A percentile compares a stretch with the other conserved stretches of the same genome.
phyloP scores from a whole-genome alignment of 768 basidiomycete species.

The Termitomyces heimii region DNA sequence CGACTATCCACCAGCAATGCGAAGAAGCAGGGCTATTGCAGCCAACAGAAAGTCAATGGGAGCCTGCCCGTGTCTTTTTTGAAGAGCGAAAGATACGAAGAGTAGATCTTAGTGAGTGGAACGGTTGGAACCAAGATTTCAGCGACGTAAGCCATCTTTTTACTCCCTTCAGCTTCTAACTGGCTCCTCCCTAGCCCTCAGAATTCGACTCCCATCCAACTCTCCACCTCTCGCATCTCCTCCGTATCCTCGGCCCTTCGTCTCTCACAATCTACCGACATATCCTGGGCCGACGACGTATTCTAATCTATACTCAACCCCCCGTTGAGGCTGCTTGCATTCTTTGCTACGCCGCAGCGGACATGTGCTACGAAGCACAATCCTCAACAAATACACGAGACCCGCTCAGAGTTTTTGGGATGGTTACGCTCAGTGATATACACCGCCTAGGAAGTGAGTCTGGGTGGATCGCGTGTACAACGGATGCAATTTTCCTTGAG shows the following conservation, averaged over 20 bases:
- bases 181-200: neutral
- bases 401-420: slow-evolving; percentile 66
- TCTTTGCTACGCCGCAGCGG: slow-evolving; percentile 64
- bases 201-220: slow-evolving; percentile 37
- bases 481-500: slow-evolving; percentile 81
- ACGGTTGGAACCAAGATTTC: slow-evolving; percentile 64
- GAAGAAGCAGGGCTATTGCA: slow-evolving; percentile 43
- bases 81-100: slow-evolving; percentile 50
- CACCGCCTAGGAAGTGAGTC: slow-evolving; percentile 61
- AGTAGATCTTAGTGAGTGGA: slow-evolving; percentile 55
- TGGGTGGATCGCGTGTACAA: slow-evolving; percentile 87
- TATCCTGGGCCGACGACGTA: slow-evolving; percentile 63
- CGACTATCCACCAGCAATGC: slow-evolving; percentile 44
- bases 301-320: slow-evolving; percentile 76
- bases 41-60: slow-evolving; percentile 54
- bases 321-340: slow-evolving; percentile 78
- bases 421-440: slow-evolving; percentile 74
- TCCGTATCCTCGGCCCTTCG: slow-evolving; percentile 76
- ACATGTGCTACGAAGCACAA: slow-evolving; percentile 42
- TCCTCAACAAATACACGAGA: slow-evolving; percentile 24
- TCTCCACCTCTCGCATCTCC: slow-evolving; percentile 66
- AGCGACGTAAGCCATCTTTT: slow-evolving; percentile 37
- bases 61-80: slow-evolving; percentile 57
- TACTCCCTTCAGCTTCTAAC: neutral
- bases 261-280: slow-evolving; percentile 77